Evolutionary conservation across 495 filamentous ascomycete genomes (phyloP), one percentile per base, ranked within the genome.

Genomic region (Penicillium cinerascens): DNA sequence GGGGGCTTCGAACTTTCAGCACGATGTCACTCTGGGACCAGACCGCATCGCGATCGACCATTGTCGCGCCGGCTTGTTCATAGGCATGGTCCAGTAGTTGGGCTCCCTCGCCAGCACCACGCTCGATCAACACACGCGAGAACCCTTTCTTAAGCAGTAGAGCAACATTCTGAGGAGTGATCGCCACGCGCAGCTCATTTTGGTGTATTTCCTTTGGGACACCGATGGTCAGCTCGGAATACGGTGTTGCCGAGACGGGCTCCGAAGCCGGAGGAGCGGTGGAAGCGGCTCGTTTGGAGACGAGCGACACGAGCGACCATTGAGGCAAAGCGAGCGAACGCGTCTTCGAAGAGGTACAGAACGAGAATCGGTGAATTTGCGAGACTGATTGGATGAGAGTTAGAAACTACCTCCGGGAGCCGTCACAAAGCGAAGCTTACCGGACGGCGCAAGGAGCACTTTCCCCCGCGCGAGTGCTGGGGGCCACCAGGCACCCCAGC

Each of bases 81-180:
- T 90, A 92, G 27, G 80, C 85, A 25, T 83, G 73, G 54, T 91
- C 87, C 1, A 77, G 76, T 52, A 92, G 85, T 49, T 89, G 83
- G 20, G 88, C 87, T 51, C 82, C 75, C 39, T 79, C 74, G n/a
- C 88, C 88, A 11, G 88, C 88, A 13, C 85, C 87, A 17, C 79
- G 81, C 61, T 92, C 86, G 13, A 92, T 78, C 5, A 92, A 64
- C 10, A 92, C 82, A 38, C 82, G 82, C 33, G 75, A 73, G 63
- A 88, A 89, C 33, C 88, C 88, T 63, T 91, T 92, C 71, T 91
- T 91, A 52, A 87, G 77, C 3, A 92, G 69, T 21, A 91, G 68
- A 1, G 81, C 77, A 17, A 88, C 87, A 75, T 91, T 92, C 54
- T 87, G 84, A 6, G 88, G 88, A 1, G 87, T 90, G 26, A 92